Base-by-base conservation (phyloP, 805 yeast species). In the Candida chilensis region DNA sequence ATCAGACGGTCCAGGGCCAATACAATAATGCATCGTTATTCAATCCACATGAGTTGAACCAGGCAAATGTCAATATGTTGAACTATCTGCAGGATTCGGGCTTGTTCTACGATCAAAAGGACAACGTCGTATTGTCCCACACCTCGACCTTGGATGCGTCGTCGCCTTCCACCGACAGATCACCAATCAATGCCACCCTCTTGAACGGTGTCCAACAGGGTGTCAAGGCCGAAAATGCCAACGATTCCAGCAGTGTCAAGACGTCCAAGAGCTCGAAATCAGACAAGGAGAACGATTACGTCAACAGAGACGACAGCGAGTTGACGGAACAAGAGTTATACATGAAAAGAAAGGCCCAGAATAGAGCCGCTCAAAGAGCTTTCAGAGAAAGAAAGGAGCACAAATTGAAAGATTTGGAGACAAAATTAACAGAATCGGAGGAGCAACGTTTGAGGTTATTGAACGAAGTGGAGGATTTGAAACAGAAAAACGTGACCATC, bases 311-410 rank as follows among this genome's bases (percentile, higher is more conserved):
- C 12, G 25, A 22, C 13, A 22, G 25, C 13, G 25, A 22, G 12
- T 11, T 22, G 6, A 22, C 25, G n/a, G 51, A 61, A 30, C 54
- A 56, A 24, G 70, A 74, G 36, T 42, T 71, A 5, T 65, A 64
- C 13, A 57, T 67, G 38, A 75, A 73, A 48, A 67, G 83, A 31
- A 81, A 76, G 46, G 86, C 85, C 2, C 92, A 80, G 48, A 83
- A 84, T 47, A 62, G 94, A 44, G 88, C 88, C 8, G 94, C 94
- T 1, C 95, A 85, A 54, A 63, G 87, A 40, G 94, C 94, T 3
- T 85, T 82, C 52, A 61, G 94, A 37, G 88, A 83, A 51, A 71
- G 94, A 29, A 82, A 80, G 50, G 92, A 82, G 49, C 71, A 73
- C 30, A 75, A 70, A 41, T 53, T 81, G 37, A 78, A 77, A 47